Base-by-base conservation (phyloP, 495 filamentous ascomycete genomes). In the Aspergillus sclerotiicarbonarius region DNA sequence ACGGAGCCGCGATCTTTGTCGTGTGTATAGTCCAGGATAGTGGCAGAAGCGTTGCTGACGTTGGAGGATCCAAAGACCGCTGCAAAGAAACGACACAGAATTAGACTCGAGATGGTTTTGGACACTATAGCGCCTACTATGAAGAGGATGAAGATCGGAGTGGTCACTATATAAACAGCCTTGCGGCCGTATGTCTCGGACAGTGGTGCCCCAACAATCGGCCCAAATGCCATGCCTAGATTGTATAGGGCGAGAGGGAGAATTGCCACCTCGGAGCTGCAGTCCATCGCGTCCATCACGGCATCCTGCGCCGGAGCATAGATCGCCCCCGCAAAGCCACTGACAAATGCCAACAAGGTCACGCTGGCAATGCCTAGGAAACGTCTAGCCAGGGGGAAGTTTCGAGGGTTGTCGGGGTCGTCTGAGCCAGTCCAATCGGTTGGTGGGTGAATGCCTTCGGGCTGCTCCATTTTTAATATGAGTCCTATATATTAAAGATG, bases 1-100 rank as follows among this genome's bases (percentile, higher is more conserved):
- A n/a, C n/a, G n/a, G n/a, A n/a, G n/a, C n/a, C n/a, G n/a, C n/a
- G n/a, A n/a, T n/a, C n/a, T n/a, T n/a, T n/a, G n/a, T n/a, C n/a
- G n/a, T n/a, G n/a, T n/a, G n/a, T n/a, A n/a, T n/a, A n/a, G 54
- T 70, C 67, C 1, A 52, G 49, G n/a, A 70, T 67, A 0, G 62
- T 66, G 6, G 62, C 67, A 0, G 67, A 60, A 0, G 60, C 62
- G 18, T 63, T 58, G 0, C 60, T 62, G 15, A 67, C 58, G 8
- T 58, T 56, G 0, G 61, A 62, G 0, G 67, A 60, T 6, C 59
- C 63, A 41, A 75, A 71, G 7, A 85, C 63, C 1, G 86, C 88
- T 0, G 86, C 82, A 18, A 90, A 72, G 65, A 89, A 83, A 6
- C 88, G 78, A 33, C 81, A 80, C 49, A 85, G 70, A 16, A 80